Base-by-base conservation (phyloP, 139 green algal genomes). In the Chlamydomonas sphaeroides region DNA sequence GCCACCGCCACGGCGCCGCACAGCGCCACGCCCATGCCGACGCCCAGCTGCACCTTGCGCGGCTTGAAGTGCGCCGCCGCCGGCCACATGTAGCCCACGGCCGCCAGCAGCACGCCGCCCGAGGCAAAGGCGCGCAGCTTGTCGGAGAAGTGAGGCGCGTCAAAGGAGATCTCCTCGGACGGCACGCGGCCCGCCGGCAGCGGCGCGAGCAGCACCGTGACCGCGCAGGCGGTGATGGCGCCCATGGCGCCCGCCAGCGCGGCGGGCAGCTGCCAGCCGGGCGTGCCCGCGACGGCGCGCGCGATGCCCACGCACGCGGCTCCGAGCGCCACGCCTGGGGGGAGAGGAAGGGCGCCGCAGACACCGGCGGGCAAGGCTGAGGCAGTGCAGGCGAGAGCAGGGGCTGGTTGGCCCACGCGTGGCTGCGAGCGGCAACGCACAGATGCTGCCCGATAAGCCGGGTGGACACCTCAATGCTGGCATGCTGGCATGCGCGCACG, bases 21-120 rank as follows among this genome's bases (percentile, higher is more conserved):
- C 36, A 59, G 51, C 5, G 59, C 62, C 38, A 76, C 35, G 30
- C 90, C 88, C 51, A 86, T 48, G 23, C 79, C 11, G 2, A 85
- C 33, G 18, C 89, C 90, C 33, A 79, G 77, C 21, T 83, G 45
- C 14, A 78, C 68, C 28, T 72, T 72, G 15, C 70, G 42, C n/a
- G 61, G 38, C n/a, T 88, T 84, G 51, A 65, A 49, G 3, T 65
- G 45, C 17, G 18, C 57, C 1, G 80, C 89, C 3, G 72, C 76
- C 0, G 75, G 78, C 68, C 78, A 65, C 65, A 89, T 11, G 66
- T 73, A 80, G 33, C 66, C 75, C 59, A 85, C 68, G 25, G 69
- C 33, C 30, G 56, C 78, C n/a, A 84, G 68, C 69, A 88, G 61
- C 59, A 88, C 25, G 11, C 65, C 78, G n/a, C 66, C 72, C 7